Evolutionary conservation across 208 protist species (phyloP), one percentile per base, ranked within the genome.

Genomic region (Crithidia brevicula): DNA sequence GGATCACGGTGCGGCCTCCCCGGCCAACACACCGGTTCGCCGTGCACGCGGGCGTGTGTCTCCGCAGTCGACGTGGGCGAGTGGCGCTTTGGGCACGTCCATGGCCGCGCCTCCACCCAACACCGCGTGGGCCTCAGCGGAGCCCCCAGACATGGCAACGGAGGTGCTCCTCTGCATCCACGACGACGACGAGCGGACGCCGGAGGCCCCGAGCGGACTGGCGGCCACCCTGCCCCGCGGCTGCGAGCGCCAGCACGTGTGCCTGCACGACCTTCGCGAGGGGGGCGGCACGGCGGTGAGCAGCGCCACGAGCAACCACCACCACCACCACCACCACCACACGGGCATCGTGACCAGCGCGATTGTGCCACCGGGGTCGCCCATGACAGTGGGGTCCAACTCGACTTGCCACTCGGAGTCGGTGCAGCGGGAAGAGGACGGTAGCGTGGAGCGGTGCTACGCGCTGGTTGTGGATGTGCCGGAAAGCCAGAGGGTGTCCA

Each of bases 401-500:
- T 65, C 59, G 1, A 30, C 45, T 0, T 15, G 36, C 43, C 30
- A 20, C 27, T 54, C 46, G 20, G 59, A 65, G 43, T 54, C 59
- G 45, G 9, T 18, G 40, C 31, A 34, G 31, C 59, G 27, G 13
- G 62, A 59, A 36, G 62, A 58, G 38, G 62, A 42, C 38, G 28
- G 47, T 11, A 33, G 9, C 13, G 20, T 1, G 3, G 62, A 68
- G 51, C 62, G 51, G 16, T 68, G 62, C 50, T 68, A 68, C 62
- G 62, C 62, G 13, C 23, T 68, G 16, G 62, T 68, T 16, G n/a
- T 68, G 0, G 62, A 68, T 11, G 62, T 68, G 50, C 62, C 62
- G 38, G 62, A 27, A 10, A 51, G 51, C 13, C 62, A 68, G 51
- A 13, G 15, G 3, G 51, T 68, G 1, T 68, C 62, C 8, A 0